phyloP scores from a whole-genome alignment of 2,329 filamentous ascomycete genomes.

The Pseudogymnoascus sp. region DNA sequence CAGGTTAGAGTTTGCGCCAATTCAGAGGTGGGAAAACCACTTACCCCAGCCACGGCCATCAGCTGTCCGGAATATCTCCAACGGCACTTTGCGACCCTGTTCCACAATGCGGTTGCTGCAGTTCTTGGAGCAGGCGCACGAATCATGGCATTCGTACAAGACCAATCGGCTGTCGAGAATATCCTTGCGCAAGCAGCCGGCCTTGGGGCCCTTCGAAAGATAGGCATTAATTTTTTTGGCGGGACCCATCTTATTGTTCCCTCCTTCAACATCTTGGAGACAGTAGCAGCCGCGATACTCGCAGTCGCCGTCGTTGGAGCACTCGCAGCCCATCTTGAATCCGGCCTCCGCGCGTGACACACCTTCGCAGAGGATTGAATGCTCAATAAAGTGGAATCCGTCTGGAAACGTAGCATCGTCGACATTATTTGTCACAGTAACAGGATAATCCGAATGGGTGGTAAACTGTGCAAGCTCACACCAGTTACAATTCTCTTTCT shows the following conservation, averaged over 20 bases:
- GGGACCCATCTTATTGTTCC: conserved; percentile 35
- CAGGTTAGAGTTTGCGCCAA: conserved; percentile 11
- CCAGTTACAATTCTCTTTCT: conserved; percentile 47
- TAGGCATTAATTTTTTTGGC: conserved; percentile 42
- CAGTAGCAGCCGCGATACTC: conserved; percentile 62
- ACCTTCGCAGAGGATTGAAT: conserved; percentile 50
- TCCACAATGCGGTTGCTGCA: conserved; percentile 75
- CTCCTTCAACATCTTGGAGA: conserved; percentile 44
- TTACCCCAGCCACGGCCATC: conserved; percentile 67
- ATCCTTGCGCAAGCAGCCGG: conserved; percentile 44
- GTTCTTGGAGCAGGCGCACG: conserved; percentile 53
- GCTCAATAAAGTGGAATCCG: conserved; percentile 61
- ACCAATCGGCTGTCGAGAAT: conserved; percentile 48
- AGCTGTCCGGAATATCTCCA: conserved; percentile 69
- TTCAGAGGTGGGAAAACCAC: conserved; percentile 18
- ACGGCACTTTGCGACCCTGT: conserved; percentile 58
- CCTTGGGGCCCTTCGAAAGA: conserved; percentile 44
- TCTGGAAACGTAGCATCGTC: conserved; percentile 50
- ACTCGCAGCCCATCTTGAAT: conserved; percentile 64
- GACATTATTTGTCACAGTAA: conserved; percentile 57
- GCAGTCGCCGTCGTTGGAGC: conserved; percentile 52
- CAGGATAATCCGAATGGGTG: conserved; percentile 41
- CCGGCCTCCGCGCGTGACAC: conserved; percentile 52
- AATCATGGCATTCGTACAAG: conserved; percentile 74
- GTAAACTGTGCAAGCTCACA: conserved; percentile 52